Conservation (phyloP, 2,329 filamentous ascomycete species). For the Fusarium illudens region DNA sequence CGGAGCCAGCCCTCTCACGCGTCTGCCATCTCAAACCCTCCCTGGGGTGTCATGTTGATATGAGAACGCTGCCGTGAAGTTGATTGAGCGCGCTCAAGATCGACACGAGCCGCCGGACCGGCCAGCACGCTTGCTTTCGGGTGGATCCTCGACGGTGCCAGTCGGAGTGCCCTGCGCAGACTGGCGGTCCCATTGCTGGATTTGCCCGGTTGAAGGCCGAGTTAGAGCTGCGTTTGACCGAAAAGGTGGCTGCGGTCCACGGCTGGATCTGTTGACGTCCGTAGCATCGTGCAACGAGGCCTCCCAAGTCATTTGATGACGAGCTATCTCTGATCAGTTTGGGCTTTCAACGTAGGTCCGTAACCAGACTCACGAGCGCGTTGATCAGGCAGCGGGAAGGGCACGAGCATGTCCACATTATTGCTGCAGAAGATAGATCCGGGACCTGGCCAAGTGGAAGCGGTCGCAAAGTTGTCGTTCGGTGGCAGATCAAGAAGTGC, state of each 20-base stretch:
- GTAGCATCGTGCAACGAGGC: neutral
- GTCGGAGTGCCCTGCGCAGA: neutral
- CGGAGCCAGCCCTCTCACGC: too few species aligned
- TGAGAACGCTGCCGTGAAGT: neutral
- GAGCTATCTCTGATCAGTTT: neutral
- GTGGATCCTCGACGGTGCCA: neutral
- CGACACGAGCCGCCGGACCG: neutral
- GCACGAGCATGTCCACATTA: neutral
- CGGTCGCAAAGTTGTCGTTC: neutral
- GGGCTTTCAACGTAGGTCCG: neutral
- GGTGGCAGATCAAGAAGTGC: neutral
- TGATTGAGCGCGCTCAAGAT: neutral
- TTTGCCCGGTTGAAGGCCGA: neutral
- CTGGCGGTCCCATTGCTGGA: neutral
- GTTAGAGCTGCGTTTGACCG: neutral
- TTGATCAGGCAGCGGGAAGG: neutral
- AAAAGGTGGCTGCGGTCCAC: neutral
- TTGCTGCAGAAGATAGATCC: neutral
- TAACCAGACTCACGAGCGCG: neutral
- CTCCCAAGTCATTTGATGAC: neutral
- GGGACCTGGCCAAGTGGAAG: neutral
- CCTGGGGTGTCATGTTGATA: neutral
- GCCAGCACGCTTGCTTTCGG: neutral
- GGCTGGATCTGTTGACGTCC: neutral
- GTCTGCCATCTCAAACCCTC: too few species aligned